phyloP scores from a whole-genome alignment of 345 rosid species.

The Eucalyptus regnans region DNA sequence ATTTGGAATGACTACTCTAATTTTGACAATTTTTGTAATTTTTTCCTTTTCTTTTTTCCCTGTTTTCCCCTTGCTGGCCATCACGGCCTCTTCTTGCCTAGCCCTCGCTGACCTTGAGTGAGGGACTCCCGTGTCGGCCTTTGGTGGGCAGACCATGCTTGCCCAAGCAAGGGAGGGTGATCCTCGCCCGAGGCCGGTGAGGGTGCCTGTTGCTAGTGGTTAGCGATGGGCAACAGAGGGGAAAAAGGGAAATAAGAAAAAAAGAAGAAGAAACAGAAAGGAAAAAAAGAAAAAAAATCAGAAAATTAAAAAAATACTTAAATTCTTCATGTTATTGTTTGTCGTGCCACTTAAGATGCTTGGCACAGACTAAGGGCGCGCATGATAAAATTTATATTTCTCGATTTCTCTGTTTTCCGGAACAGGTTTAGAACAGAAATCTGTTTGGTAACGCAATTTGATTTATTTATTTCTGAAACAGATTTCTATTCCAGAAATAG shows the following conservation, averaged over 20 bases:
- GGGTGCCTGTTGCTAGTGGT: neutral
- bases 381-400: too few species aligned
- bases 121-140: neutral
- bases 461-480: too few species aligned
- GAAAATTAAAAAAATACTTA: too few species aligned
- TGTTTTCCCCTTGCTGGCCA: accelerated
- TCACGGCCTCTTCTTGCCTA: neutral
- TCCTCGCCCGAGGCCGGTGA: accelerated
- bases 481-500: too few species aligned
- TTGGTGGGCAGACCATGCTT: neutral
- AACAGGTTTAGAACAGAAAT: too few species aligned
- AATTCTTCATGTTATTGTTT: too few species aligned
- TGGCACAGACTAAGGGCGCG: accelerated
- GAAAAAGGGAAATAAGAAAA: too few species aligned
- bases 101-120: too few species aligned
- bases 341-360: neutral
- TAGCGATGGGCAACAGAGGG: neutral
- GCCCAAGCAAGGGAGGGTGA: neutral
- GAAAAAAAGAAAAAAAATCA: too few species aligned
- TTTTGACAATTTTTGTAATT: too few species aligned
- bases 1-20: neutral
- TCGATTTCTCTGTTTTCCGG: too few species aligned
- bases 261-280: neutral
- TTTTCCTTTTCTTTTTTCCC: accelerated
- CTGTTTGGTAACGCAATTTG: too few species aligned